A percentile compares a stretch with the other conserved stretches of the same genome.
Evolutionary conservation across 2,329 filamentous ascomycete species (phyloP).

Genomic region (Venturia effusa): DNA sequence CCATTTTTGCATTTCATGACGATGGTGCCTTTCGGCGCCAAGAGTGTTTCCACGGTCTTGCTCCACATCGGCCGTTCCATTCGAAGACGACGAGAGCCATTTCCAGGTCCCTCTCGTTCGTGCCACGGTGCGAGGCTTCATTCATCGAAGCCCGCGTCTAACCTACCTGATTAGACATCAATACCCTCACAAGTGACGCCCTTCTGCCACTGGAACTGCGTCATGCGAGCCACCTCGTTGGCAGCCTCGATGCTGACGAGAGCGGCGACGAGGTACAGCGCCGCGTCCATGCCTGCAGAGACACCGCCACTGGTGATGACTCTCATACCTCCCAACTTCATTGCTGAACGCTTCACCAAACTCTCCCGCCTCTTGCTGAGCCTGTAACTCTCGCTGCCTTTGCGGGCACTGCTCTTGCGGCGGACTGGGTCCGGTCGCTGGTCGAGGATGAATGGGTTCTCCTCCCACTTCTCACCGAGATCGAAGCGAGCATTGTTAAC

Average conservation of each 20-base stretch:
- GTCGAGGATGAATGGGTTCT: constrained; percentile 73
- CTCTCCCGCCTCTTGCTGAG: constrained; percentile 66
- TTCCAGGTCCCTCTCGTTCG: not conserved
- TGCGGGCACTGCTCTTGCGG: constrained; percentile 42
- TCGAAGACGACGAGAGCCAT: not conserved
- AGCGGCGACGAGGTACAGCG: constrained; percentile 75
- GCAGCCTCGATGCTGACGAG: constrained; percentile 69
- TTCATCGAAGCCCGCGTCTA: constrained; percentile 1
- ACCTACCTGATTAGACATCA: constrained; percentile 50
- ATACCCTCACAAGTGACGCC: constrained; percentile 74
- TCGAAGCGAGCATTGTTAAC: constrained; percentile 89
- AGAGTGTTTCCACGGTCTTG: constrained; percentile 2
- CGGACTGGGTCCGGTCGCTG: constrained; percentile 49
- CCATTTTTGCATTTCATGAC: not conserved
- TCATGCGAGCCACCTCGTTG: constrained; percentile 59
- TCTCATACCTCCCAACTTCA: constrained; percentile 57
- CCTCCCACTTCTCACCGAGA: constrained; percentile 63
- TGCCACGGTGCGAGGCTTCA: not conserved
- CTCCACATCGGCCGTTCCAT: not conserved
- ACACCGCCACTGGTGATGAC: constrained; percentile 74
- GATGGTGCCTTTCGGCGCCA: not conserved
- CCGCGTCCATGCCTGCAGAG: constrained; percentile 71
- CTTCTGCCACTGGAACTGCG: constrained; percentile 82
- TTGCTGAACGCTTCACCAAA: constrained; percentile 64
- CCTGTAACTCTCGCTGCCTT: constrained; percentile 76